Conservation (phyloP, 345 rosid species). For the Anacardium occidentale region DNA sequence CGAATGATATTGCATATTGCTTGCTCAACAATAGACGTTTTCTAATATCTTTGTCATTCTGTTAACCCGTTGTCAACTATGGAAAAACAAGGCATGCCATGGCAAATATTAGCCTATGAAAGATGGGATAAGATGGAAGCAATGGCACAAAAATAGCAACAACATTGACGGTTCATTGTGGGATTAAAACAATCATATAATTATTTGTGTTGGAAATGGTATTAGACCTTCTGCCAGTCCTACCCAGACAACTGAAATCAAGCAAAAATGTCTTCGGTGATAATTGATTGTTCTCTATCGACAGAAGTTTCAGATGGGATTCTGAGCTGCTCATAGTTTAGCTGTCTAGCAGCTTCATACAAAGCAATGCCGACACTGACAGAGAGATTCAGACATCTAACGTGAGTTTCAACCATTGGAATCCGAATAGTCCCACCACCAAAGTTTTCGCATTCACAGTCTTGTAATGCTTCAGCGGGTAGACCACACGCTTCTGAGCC, state of each 20-base stretch:
- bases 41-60: neutral
- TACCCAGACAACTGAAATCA: constrained; percentile 21
- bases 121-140: neutral
- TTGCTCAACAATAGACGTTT: too few species aligned
- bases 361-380: constrained; percentile 89
- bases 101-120: neutral
- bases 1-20: too few species aligned
- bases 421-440: constrained; percentile 82
- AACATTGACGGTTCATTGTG: neutral
- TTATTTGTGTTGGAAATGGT: neutral
- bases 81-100: neutral
- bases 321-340: constrained; percentile 69
- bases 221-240: neutral
- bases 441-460: constrained; percentile 53
- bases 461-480: constrained; percentile 71
- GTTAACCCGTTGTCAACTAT: neutral
- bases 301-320: constrained; percentile 32
- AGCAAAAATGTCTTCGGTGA: constrained; percentile 70
- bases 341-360: constrained; percentile 90
- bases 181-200: neutral
- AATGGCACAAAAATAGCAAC: neutral
- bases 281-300: constrained; percentile 32
- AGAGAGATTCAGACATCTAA: constrained; percentile 86
- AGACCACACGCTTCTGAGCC: constrained; percentile 90
- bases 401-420: constrained; percentile 93